A percentile compares a stretch with the other conserved stretches of the same genome.
Conservation (phyloP, 495 filamentous ascomycete genomes). For the Viridothelium virens region DNA sequence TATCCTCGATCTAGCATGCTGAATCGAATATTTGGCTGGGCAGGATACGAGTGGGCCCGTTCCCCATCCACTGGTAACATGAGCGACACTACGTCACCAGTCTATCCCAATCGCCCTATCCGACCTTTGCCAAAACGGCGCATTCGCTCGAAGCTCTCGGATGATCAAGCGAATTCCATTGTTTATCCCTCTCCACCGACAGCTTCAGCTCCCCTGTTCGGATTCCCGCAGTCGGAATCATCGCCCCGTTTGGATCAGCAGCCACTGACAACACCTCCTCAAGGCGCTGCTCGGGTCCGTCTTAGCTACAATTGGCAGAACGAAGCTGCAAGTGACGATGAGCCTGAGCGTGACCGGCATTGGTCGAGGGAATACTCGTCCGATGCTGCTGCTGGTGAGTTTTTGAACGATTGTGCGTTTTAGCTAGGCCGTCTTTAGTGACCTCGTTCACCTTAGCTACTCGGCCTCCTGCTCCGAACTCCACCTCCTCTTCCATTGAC, state of each 20-base stretch:
- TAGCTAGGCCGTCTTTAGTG: constrained; percentile 17
- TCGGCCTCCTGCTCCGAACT: constrained; percentile 29
- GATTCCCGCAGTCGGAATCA: constrained; percentile 29
- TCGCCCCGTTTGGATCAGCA: constrained; percentile 23
- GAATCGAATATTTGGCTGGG: constrained; percentile 2
- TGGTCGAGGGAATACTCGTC: constrained; percentile 16
- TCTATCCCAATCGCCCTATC: constrained; percentile 84
- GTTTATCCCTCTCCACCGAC: constrained; percentile 67
- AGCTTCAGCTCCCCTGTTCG: constrained; percentile 59
- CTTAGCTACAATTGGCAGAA: constrained; percentile 29
- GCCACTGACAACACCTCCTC: constrained; percentile 23
- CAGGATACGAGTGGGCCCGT: constrained; percentile 30
- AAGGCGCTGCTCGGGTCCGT: constrained; percentile 32
- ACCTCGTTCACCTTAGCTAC: constrained; percentile 11
- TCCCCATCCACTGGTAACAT: constrained; percentile 46
- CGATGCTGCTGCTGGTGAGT: constrained; percentile 9
- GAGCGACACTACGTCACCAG: constrained; percentile 58
- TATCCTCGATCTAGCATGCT: background rate
- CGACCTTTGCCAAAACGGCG: constrained; percentile 84
- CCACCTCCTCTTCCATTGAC: constrained; percentile 49
- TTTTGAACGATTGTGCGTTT: background rate
- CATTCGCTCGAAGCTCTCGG: constrained; percentile 74
- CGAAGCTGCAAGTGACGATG: constrained; percentile 13
- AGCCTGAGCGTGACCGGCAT: background rate
- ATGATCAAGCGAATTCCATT: constrained; percentile 74